phyloP scores from a whole-genome alignment of 108 stramenopile genomes.

The Discostella stelligeroides region DNA sequence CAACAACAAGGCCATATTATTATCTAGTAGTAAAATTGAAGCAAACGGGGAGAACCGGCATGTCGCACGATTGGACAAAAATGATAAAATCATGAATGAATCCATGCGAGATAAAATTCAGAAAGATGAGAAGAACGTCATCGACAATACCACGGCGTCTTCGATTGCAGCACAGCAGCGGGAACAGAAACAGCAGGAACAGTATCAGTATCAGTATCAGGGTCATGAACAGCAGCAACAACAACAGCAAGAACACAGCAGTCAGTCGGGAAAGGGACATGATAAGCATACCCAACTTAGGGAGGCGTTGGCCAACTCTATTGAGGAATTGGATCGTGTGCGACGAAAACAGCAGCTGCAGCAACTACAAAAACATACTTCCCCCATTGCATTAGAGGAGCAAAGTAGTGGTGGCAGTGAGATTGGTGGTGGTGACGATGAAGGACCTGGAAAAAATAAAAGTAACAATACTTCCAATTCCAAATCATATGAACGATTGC shows the following conservation, averaged over 20 bases:
- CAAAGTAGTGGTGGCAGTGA: too few species aligned
- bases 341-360: neutral
- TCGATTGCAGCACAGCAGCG: neutral
- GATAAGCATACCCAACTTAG: neutral
- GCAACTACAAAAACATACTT: too few species aligned
- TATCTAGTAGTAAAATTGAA: neutral
- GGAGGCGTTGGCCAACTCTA: neutral
- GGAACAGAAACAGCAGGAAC: too few species aligned
- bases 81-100: neutral
- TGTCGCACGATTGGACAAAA: neutral
- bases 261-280: neutral
- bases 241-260: neutral
- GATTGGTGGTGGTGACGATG: too few species aligned
- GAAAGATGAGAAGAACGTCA: neutral
- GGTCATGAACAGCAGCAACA: too few species aligned
- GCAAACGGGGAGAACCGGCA: neutral
- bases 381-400: neutral
- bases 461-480: too few species aligned
- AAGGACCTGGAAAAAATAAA: neutral
- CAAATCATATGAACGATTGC: neutral
- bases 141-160: neutral
- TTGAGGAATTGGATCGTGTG: conserved; percentile 4
- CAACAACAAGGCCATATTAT: neutral
- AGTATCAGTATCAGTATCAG: too few species aligned
- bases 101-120: neutral